Evolutionary conservation across 2,329 filamentous ascomycete genomes (phyloP), one percentile per base, ranked within the genome.

Genomic region (Calycina herbarum): DNA sequence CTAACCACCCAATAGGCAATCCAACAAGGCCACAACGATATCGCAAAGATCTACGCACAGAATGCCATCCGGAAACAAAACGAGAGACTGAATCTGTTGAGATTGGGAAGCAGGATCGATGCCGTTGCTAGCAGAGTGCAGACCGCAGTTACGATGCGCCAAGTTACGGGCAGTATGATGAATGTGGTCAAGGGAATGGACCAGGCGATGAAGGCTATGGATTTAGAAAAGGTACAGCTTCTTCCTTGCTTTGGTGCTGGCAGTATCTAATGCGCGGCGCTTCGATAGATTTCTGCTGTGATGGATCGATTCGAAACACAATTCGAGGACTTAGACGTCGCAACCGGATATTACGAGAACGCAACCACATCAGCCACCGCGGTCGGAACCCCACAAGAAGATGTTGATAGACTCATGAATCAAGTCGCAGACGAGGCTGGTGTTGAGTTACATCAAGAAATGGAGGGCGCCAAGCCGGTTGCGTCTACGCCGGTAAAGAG

Each of bases 381-480:
- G 73, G 89, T 81, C 76, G 91, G 82, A 77, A 94, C 80, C 80
- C 91, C 81, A 79, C 86, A 96, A 76, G 93, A 96, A 72, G 92
- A 94, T 71, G 92, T 96, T 1, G 93, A 96, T 77, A 88, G 92
- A 71, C 80, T 96, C 68, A 90, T 96, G 79, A 89, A 87, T 69
- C 91, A 96, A 79, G 86, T 95, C 56, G 93, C 93, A 68, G 93
- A 96, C 77, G 93, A 96, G 77, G 92, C 91, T 10, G 93, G 93
- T 63, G 86, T 97, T 62, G 91, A 95, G 78, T 82, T 96, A 45
- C 87, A 87, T 71, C 85, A 90, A 76, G 91, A 95, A 79, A 87
- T 96, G 78, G 81, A 70, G 64, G 80, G 80, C 13, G 84, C 77
- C 13, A 84, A 82, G 73, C 82, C 83, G 31, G 87, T 89, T 58